Evolutionary conservation across 768 basidiomycete genomes (phyloP).

Genomic region (Mycena rebaudengoi): DNA sequence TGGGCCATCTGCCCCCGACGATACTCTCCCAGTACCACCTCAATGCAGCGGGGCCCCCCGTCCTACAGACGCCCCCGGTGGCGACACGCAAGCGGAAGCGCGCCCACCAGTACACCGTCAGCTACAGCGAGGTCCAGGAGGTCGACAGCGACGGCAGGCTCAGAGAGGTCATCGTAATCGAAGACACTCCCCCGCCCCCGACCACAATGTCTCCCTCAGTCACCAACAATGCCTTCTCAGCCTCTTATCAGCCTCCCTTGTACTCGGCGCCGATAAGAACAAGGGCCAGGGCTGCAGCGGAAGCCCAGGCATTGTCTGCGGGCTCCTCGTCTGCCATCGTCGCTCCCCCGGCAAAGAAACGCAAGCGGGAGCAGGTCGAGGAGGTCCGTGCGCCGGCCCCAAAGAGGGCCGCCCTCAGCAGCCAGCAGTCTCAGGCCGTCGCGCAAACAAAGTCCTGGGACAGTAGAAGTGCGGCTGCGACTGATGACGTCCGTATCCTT

Average conservation of each 20-base stretch:
- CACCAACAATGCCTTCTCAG: slow-evolving; percentile 76
- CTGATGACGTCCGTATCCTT: slow-evolving; percentile 68
- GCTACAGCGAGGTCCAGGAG: slow-evolving; percentile 90
- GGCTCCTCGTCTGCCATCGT: slow-evolving; percentile 71
- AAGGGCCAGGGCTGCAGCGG: slow-evolving; percentile 85
- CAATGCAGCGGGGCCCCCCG: slow-evolving; percentile 62
- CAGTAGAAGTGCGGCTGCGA: slow-evolving; percentile 67
- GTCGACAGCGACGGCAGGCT: slow-evolving; percentile 80
- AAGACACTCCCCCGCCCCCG: slow-evolving; percentile 88
- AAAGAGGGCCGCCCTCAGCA: slow-evolving; percentile 66
- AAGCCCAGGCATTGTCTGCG: slow-evolving; percentile 80
- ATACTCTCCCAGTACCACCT: slow-evolving; percentile 73
- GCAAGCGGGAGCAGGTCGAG: slow-evolving; percentile 80
- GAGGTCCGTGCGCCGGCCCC: slow-evolving; percentile 73
- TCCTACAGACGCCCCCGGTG: slow-evolving; percentile 76
- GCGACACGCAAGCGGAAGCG: slow-evolving; percentile 85
- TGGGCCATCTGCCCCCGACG: slow-evolving; percentile 66
- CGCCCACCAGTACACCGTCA: slow-evolving; percentile 81
- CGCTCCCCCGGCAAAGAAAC: slow-evolving; percentile 82
- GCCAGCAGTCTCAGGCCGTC: slow-evolving; percentile 59
- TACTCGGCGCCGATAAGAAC: slow-evolving; percentile 84
- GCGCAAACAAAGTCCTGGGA: slow-evolving; percentile 71
- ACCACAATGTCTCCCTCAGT: slow-evolving; percentile 77
- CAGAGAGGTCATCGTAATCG: slow-evolving; percentile 91
- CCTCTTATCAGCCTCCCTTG: slow-evolving; percentile 81